These are phyloP conservation scores for Leccinellum albellum DNA, from an alignment of 768 basidiomycete species.

Conservation along the genomic window DNA sequence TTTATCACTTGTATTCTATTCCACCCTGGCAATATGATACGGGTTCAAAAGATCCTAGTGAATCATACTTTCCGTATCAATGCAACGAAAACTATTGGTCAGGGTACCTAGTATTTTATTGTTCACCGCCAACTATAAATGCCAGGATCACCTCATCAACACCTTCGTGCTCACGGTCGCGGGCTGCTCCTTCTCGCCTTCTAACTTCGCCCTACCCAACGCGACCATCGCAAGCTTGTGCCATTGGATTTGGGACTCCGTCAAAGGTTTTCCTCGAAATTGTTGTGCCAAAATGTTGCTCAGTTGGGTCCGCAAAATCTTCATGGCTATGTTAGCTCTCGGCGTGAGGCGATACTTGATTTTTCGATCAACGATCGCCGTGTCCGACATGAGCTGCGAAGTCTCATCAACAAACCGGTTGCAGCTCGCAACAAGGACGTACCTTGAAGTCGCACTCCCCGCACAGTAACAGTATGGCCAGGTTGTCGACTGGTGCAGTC, in stretches of 20 bases:
- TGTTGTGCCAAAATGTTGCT: slow-evolving; percentile 56
- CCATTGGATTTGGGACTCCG: slow-evolving; percentile 63
- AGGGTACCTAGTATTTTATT: neutral
- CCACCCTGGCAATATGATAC: slow-evolving; percentile 9
- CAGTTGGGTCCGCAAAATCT: slow-evolving; percentile 68
- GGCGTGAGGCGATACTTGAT: slow-evolving; percentile 67
- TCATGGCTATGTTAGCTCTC: slow-evolving; percentile 76
- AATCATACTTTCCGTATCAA: neutral
- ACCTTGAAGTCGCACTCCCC: slow-evolving; percentile 91
- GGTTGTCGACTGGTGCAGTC: slow-evolving; percentile 82
- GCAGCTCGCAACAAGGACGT: slow-evolving; percentile 12
- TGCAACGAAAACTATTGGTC: neutral
- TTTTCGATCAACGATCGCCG: slow-evolving; percentile 81
- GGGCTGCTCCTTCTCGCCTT: slow-evolving; percentile 20
- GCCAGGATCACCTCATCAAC: slow-evolving; percentile 13
- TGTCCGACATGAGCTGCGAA: slow-evolving; percentile 63
- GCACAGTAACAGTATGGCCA: slow-evolving; percentile 77
- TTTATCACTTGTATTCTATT: neutral
- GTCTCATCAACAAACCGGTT: slow-evolving; percentile 3
- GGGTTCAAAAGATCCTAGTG: neutral
- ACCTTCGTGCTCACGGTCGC: slow-evolving; percentile 15
- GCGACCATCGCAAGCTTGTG: slow-evolving; percentile 64
- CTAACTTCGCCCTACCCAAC: slow-evolving; percentile 50
- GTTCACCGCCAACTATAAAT: neutral
- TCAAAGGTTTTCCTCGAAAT: slow-evolving; percentile 59